Evolutionary conservation across 2,329 filamentous ascomycete species (phyloP).

Genomic region (Cladophialophora psammophila): DNA sequence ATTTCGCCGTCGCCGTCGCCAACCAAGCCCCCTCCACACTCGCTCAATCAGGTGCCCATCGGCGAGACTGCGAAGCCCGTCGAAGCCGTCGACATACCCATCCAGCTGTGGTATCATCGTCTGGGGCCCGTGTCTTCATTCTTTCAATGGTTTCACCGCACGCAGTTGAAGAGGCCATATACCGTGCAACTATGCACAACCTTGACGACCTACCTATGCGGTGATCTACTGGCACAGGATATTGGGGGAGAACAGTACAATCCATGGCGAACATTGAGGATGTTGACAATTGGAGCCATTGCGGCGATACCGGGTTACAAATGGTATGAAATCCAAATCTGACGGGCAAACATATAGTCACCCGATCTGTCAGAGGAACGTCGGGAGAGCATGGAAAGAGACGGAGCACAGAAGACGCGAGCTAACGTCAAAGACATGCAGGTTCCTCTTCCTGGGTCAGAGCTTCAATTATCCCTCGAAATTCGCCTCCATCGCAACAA

Average conservation of each 20-base stretch:
- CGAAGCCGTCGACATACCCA: constrained; percentile 39
- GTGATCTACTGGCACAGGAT: constrained; percentile 43
- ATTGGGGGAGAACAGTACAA: constrained; percentile 65
- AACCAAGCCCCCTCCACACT: constrained; percentile 23
- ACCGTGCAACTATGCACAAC: constrained; percentile 79
- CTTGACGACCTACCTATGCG: constrained; percentile 76
- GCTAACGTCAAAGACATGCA: constrained; percentile 44
- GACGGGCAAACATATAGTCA: neutral
- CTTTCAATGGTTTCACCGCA: constrained; percentile 52
- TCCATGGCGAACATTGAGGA: constrained; percentile 71
- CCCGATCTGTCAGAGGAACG: neutral
- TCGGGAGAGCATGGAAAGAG: neutral
- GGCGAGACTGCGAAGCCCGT: constrained; percentile 24
- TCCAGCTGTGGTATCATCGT: constrained; percentile 40
- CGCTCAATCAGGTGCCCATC: constrained; percentile 23
- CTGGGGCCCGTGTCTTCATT: constrained; percentile 41
- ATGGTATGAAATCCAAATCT: constrained; percentile 65
- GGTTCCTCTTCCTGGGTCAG: constrained; percentile 79
- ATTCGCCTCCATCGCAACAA: constrained; percentile 72
- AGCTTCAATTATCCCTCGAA: constrained; percentile 85
- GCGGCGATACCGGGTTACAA: constrained; percentile 79
- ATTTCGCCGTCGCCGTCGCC: constrained; percentile 3
- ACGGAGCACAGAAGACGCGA: constrained; percentile 1
- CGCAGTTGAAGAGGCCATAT: constrained; percentile 76
- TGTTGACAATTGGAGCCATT: constrained; percentile 75